Base-by-base conservation (phyloP, 169 alveolate genomes). In the Cryptosporidium ryanae region DNA sequence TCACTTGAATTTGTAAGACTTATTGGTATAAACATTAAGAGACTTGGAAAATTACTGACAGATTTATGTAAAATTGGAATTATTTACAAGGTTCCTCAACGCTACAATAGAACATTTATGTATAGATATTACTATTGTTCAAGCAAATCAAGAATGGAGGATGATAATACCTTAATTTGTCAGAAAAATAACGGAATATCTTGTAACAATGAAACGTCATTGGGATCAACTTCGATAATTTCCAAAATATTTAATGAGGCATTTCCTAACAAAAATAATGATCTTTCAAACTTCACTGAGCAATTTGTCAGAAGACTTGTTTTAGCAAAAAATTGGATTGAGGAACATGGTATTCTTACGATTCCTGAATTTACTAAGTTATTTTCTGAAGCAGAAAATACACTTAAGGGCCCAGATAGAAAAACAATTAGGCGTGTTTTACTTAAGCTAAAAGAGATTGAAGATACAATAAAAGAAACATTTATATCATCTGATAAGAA, bases 61-160 rank as follows among this genome's bases (percentile, higher is more conserved):
- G 87, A 76, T 59, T 76, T 76, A 48, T 27, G 49, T 44, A 55
- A 48, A 18, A 34, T 23, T 21, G 54, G 63, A 25, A 21, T 32
- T 21, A 76, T 76, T 38, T 18, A 17, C 27, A 76, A 76, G 31
- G 48, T 76, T 23, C 87, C 87, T 13, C 87, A 76, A 15, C 34
- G 87, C 18, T 76, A 61, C 29, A 76, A 76, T 59, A 32, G 87
- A n/a, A 76, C 87, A 76, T 76, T 76, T 27, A 76, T 76, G 87
- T 76, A 76, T 38, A 76, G 87, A 59, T 76, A 76, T 48, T 76
- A 76, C 34, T 61, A 44, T 76, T 32, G 38, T 27, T 13, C 29
- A 7, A 68, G 23, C 27, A 4, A 49, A 12, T 25, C 29, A 61
- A 38, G 8, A 38, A 10, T 10, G 8, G 46, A 38, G 8, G 8